phyloP scores from a whole-genome alignment of 805 yeast genomes.

The Pichia rugopelliculosa region DNA sequence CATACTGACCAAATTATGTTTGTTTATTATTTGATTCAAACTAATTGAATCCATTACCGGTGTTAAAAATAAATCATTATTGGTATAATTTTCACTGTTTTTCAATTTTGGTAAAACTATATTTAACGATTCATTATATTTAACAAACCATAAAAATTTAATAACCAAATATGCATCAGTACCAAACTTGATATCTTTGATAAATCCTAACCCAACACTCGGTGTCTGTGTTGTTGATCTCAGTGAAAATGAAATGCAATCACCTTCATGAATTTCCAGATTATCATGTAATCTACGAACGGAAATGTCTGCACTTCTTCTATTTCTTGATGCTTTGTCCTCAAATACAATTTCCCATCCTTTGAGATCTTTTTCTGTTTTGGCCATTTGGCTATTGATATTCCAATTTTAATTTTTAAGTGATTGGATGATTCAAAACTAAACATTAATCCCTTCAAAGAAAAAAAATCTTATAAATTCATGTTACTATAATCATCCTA shows the following conservation, averaged over 20 bases:
- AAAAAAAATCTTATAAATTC: too few species aligned
- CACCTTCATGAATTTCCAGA: slow-evolving; percentile 45
- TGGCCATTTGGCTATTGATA: slow-evolving; percentile 26
- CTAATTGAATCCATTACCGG: slow-evolving; percentile 39
- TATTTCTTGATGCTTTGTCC: slow-evolving; percentile 18
- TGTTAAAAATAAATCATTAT: slow-evolving; percentile 49
- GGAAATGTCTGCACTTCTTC: slow-evolving; percentile 18
- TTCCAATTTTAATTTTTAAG: too few species aligned
- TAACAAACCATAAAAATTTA: slow-evolving; percentile 40
- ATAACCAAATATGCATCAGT: slow-evolving; percentile 42
- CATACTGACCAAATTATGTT: slow-evolving; percentile 38
- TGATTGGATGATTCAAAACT: too few species aligned
- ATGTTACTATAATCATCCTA: too few species aligned
- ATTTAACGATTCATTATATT: slow-evolving; percentile 28
- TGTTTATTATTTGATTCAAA: slow-evolving; percentile 35
- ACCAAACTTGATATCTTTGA: slow-evolving; percentile 47
- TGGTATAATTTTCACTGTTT: slow-evolving; percentile 18
- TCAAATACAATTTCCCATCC: slow-evolving; percentile 32
- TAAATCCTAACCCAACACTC: slow-evolving; percentile 33
- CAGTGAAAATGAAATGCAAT: slow-evolving; percentile 34
- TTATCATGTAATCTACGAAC: slow-evolving; percentile 40
- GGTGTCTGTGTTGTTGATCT: not conserved
- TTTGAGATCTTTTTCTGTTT: slow-evolving; percentile 19
- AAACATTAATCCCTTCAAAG: too few species aligned
- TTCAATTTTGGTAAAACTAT: slow-evolving; percentile 20